Percentiles rank a stretch among this genome's conserved stretches.
Evolutionary conservation across 1,284 basidiomycete species (phyloP).

Genomic region (Phellinidium pouzarii): DNA sequence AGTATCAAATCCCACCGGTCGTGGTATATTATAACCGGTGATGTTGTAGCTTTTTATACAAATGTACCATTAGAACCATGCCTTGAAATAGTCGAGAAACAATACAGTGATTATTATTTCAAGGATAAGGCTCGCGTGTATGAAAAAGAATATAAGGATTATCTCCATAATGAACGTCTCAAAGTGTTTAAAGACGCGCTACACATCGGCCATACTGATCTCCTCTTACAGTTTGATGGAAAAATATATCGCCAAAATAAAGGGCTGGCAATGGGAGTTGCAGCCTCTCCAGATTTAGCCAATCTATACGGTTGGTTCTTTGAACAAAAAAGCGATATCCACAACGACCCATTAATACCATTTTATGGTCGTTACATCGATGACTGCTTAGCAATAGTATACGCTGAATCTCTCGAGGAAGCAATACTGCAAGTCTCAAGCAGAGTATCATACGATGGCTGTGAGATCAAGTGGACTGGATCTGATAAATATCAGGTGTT

Average conservation of each 20-base stretch:
- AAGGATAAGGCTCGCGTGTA: no score
- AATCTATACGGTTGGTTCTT: slow-evolving; percentile 28
- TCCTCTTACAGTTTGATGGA: slow-evolving; percentile 22
- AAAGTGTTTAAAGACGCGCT: no score
- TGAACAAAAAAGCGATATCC: slow-evolving; percentile 24
- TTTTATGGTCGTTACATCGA: slow-evolving; percentile 36
- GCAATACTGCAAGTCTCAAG: slow-evolving; percentile 19
- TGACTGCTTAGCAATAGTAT: slow-evolving; percentile 29
- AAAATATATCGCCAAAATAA: slow-evolving; percentile 22
- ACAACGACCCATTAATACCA: slow-evolving; percentile 21
- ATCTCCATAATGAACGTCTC: no score
- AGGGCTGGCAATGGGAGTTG: slow-evolving; percentile 34
- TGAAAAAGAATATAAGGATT: no score
- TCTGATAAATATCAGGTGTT: slow-evolving; percentile 27
- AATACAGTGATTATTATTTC: no score
- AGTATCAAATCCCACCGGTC: slow-evolving; percentile 12
- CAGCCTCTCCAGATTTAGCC: slow-evolving; percentile 29
- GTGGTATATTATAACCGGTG: slow-evolving; percentile 27
- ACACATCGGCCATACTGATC: background rate
- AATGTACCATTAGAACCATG: slow-evolving; percentile 21
- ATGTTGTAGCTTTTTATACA: slow-evolving; percentile 31
- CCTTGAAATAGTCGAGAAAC: no score
- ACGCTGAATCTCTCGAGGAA: slow-evolving; percentile 23
- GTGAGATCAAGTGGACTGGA: slow-evolving; percentile 28
- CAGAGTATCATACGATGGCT: slow-evolving; percentile 24